These are phyloP conservation scores for Fragaria nilgerrensis DNA, from an alignment of 306 rosid genomes.

Conservation along the genomic window DNA sequence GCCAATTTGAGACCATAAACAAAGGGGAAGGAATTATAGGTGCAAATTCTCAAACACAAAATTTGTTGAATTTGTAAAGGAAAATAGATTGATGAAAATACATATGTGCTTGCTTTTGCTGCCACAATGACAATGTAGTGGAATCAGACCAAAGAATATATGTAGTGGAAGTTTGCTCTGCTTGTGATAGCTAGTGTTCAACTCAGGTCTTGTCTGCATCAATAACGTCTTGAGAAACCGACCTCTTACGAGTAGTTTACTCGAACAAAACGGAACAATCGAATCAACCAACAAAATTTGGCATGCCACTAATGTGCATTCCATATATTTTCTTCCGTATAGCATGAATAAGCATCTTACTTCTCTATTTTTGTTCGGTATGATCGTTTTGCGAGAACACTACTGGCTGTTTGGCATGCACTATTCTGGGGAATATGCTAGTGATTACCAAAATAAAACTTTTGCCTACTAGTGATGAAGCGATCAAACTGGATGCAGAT, in stretches of 20 bases:
- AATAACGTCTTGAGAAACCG: neutral
- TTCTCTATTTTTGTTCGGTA: no score
- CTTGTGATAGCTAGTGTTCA: neutral
- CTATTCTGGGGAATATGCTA: no score
- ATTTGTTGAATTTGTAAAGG: neutral
- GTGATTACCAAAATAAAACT: no score
- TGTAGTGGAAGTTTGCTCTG: neutral
- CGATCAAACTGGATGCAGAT: no score
- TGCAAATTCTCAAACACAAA: neutral
- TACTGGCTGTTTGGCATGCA: no score
- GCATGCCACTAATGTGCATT: neutral
- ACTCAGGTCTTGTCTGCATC: neutral
- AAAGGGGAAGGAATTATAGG: neutral
- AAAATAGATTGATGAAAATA: neutral
- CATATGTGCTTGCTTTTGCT: neutral
- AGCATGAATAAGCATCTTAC: no score
- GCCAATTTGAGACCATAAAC: neutral
- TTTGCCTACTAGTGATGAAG: no score
- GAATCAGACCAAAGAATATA: neutral
- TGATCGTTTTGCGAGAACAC: no score
- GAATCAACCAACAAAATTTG: neutral
- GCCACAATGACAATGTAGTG: neutral
- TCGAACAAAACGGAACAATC: neutral
- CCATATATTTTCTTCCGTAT: neutral
- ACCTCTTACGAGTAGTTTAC: neutral